These are phyloP conservation scores for Carallia brachiata DNA, from an alignment of 345 rosid genomes.

Conservation along the genomic window DNA sequence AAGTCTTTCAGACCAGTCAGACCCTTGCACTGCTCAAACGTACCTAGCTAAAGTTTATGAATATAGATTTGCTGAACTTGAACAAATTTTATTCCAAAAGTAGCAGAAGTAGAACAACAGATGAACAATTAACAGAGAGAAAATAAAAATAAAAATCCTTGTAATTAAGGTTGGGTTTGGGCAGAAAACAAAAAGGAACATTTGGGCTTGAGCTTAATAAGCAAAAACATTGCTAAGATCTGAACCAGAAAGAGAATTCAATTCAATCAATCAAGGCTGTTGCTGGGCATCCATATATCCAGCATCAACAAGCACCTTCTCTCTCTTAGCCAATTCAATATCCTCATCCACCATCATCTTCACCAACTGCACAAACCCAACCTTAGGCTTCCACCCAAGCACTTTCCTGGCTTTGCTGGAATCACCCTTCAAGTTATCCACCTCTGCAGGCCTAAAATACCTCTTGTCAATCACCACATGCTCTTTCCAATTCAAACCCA, in stretches of 20 bases:
- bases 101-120: background rate
- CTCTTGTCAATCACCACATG: slow-evolving; percentile 62
- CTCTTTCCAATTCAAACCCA: slow-evolving; percentile 55
- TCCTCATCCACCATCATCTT: slow-evolving; percentile 94
- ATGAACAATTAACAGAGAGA: background rate
- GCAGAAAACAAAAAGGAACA: too few species aligned
- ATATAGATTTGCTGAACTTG: background rate
- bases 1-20: too few species aligned
- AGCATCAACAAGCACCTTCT: slow-evolving; percentile 92
- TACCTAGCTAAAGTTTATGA: background rate
- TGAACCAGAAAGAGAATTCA: background rate
- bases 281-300: slow-evolving; percentile 85
- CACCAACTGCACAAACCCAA: slow-evolving; percentile 79
- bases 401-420: slow-evolving; percentile 52
- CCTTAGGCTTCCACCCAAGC: slow-evolving; percentile 73
- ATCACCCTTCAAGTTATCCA: slow-evolving; percentile 59
- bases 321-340: slow-evolving; percentile 75
- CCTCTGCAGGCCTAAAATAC: slow-evolving; percentile 61
- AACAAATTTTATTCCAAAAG: background rate
- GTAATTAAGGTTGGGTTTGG: too few species aligned
- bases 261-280: slow-evolving; percentile 48
- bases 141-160: too few species aligned
- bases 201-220: background rate
- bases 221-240: background rate
- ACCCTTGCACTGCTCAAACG: too few species aligned